Percentiles rank a stretch among this genome's conserved stretches.
Conservation (phyloP, 2,329 filamentous ascomycete species). For the Colletotrichum orbiculare region DNA sequence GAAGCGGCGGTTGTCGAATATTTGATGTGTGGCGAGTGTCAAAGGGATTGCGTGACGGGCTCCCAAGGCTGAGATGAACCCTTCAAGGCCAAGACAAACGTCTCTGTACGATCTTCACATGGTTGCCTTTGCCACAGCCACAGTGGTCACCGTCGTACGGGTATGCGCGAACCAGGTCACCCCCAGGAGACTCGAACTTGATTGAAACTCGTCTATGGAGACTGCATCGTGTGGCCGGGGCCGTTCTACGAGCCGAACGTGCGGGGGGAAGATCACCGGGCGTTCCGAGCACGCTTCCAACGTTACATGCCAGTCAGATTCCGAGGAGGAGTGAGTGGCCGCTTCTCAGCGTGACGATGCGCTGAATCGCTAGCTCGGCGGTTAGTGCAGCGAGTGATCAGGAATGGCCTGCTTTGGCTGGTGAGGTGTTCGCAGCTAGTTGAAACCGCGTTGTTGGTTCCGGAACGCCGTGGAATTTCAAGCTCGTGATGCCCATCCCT, state of each 20-base stretch:
- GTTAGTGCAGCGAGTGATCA: slow-evolving; percentile 1
- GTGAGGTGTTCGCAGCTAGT: neutral
- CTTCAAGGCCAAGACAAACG: neutral
- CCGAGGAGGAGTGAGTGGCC: no score
- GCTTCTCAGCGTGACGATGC: slow-evolving; percentile 4
- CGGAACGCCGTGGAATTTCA: neutral
- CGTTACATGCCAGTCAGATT: no score
- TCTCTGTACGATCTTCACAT: slow-evolving; percentile 1
- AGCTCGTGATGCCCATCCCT: slow-evolving; percentile 1
- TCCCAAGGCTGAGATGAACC: slow-evolving; percentile 25
- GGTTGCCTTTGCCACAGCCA: neutral
- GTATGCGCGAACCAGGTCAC: slow-evolving; percentile 11
- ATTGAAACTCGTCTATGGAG: slow-evolving; percentile 26
- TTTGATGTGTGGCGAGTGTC: neutral
- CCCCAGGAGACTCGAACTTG: slow-evolving; percentile 29
- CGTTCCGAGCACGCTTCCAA: slow-evolving; percentile 9
- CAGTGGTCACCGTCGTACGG: slow-evolving; percentile 1
- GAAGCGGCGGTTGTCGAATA: neutral
- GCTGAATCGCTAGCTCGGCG: slow-evolving; percentile 1
- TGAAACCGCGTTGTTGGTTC: slow-evolving; percentile 1
- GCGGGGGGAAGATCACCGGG: slow-evolving; percentile 22
- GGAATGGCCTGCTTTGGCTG: neutral
- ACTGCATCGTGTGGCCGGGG: neutral
- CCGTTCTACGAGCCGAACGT: slow-evolving; percentile 5
- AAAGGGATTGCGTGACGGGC: slow-evolving; percentile 1